Percentiles rank a stretch among this genome's conserved stretches.
These are phyloP conservation scores for Neopestalotiopsis rosae DNA, from an alignment of 2,329 filamentous ascomycete genomes.

Conservation along the genomic window DNA sequence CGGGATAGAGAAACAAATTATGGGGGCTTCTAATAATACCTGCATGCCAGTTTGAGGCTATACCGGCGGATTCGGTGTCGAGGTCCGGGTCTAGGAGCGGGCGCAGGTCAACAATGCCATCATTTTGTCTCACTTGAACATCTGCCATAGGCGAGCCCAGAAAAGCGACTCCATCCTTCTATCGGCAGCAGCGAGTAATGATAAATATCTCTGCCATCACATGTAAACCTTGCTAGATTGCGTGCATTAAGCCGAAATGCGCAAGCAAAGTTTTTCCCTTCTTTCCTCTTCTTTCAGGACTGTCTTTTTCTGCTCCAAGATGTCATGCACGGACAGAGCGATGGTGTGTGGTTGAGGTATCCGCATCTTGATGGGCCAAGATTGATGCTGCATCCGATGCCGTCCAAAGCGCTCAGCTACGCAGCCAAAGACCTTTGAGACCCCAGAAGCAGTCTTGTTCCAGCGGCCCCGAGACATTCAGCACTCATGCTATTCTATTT, in stretches of 20 bases:
- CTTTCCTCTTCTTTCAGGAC: background rate
- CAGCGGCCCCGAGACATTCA: background rate
- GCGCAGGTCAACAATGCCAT: conserved; percentile 16
- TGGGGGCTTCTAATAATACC: conserved; percentile 15
- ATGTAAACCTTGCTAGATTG: conserved; percentile 4
- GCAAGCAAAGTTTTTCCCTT: background rate
- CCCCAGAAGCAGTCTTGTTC: background rate
- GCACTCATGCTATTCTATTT: background rate
- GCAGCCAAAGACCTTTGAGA: too few relatives aligned
- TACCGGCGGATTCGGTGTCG: conserved; percentile 4
- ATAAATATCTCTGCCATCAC: background rate
- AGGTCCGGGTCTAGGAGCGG: background rate
- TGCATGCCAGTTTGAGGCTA: conserved; percentile 10
- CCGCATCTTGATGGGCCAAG: background rate
- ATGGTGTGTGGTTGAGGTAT: background rate
- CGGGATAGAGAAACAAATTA: background rate
- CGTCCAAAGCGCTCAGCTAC: background rate
- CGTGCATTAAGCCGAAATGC: background rate
- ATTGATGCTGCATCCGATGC: background rate
- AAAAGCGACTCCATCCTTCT: background rate
- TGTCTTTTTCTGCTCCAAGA: background rate
- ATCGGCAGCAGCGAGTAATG: conserved; percentile 18
- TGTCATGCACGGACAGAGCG: background rate
- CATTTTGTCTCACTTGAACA: conserved; percentile 20
- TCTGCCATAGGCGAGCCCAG: conserved; percentile 13